Evolutionary conservation across 495 filamentous ascomycete species (phyloP).

Genomic region (Ramalina intermedia): DNA sequence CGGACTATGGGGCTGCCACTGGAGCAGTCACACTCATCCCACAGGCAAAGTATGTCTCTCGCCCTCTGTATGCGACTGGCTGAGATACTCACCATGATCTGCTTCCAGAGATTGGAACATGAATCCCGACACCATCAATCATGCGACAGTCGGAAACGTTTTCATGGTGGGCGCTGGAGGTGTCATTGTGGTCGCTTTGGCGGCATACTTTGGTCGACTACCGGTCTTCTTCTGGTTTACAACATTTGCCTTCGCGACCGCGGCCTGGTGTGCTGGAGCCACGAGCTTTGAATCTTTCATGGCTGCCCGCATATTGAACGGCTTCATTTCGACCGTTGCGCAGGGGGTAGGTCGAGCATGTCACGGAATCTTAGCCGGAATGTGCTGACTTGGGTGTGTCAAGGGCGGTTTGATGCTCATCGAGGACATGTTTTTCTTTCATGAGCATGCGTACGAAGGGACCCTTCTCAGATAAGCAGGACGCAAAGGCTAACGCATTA

Average conservation of each 20-base stretch:
- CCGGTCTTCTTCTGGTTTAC: constrained; percentile 45
- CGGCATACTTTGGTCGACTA: constrained; percentile 44
- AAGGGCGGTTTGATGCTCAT: constrained; percentile 13
- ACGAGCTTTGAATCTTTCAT: constrained; percentile 38
- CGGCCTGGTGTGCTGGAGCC: constrained; percentile 36
- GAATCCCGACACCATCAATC: constrained; percentile 36
- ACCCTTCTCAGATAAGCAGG: neutral
- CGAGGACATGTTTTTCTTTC: constrained; percentile 18
- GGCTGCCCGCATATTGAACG: constrained; percentile 42
- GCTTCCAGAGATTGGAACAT: constrained; percentile 29
- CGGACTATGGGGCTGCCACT: constrained; percentile 42
- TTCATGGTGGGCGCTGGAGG: constrained; percentile 44
- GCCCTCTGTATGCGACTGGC: neutral
- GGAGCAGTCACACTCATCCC: constrained; percentile 39
- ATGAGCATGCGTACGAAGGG: constrained; percentile 10
- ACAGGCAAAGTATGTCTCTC: constrained; percentile 25
- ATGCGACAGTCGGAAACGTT: constrained; percentile 39
- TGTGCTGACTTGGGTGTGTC: constrained; percentile 8
- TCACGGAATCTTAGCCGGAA: neutral
- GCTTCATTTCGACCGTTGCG: constrained; percentile 43
- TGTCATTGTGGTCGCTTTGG: constrained; percentile 36
- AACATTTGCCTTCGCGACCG: constrained; percentile 30
- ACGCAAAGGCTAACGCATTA: constrained; percentile 5
- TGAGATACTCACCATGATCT: neutral
- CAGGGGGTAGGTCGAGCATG: constrained; percentile 21